Percentiles rank a stretch among this genome's conserved stretches.
These are phyloP conservation scores for Annulohypoxylon truncatum DNA, from an alignment of 2,329 filamentous ascomycete genomes.

Conservation along the genomic window DNA sequence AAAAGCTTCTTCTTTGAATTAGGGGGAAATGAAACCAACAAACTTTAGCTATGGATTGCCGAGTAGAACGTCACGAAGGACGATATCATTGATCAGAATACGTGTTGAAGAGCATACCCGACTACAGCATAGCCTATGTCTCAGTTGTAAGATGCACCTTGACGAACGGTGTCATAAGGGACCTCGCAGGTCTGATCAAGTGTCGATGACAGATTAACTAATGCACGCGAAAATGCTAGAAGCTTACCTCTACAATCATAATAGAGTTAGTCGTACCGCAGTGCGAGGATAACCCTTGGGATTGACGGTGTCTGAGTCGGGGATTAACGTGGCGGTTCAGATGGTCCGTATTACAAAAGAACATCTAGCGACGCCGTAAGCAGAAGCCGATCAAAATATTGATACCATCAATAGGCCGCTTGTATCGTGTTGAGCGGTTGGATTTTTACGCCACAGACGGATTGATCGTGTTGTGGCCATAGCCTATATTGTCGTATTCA, in stretches of 20 bases:
- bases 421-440: background rate
- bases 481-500: conserved; percentile 18
- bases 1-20: background rate
- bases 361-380: background rate
- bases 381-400: conserved; percentile 8
- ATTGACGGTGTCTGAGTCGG: background rate
- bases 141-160: background rate
- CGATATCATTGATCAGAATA: background rate
- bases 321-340: background rate
- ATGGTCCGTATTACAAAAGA: background rate
- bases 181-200: background rate
- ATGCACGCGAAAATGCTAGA: background rate
- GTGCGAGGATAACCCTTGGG: background rate
- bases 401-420: background rate
- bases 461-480: conserved; percentile 10
- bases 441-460: conserved; percentile 4
- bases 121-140: background rate
- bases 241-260: background rate
- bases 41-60: background rate
- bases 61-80: background rate
- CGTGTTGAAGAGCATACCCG: background rate
- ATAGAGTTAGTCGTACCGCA: too few relatives aligned
- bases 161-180: background rate
- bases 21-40: conserved; percentile 11
- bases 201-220: background rate